Conservation (phyloP, 805 yeast genomes). For the Candida chauliodis region DNA sequence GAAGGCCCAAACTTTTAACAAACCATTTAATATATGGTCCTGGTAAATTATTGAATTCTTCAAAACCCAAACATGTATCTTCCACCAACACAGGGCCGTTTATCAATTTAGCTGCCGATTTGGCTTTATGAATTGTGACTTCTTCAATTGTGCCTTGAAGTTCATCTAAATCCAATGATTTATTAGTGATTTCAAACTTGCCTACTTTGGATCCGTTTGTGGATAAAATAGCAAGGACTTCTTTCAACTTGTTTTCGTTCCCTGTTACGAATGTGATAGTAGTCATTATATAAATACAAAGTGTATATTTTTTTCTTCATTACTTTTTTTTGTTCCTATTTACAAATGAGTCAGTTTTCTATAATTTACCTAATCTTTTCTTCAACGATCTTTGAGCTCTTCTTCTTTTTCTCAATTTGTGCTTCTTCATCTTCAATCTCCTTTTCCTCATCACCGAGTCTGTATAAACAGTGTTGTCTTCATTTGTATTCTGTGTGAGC, state of each 20-base stretch:
- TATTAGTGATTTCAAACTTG: constrained; percentile 51
- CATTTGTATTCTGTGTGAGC: constrained; percentile 3
- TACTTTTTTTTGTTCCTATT: neutral
- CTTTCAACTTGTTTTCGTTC: constrained; percentile 80
- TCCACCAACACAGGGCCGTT: constrained; percentile 89
- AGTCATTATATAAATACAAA: constrained; percentile 11
- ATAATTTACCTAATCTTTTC: constrained; percentile 55
- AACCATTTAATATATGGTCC: constrained; percentile 98
- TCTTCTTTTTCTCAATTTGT: constrained; percentile 95
- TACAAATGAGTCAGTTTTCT: neutral
- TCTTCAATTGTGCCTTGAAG: constrained; percentile 84
- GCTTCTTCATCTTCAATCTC: constrained; percentile 95
- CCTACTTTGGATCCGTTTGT: constrained; percentile 35
- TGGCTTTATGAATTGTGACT: constrained; percentile 77
- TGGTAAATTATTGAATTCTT: constrained; percentile 76
- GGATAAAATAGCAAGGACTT: constrained; percentile 72
- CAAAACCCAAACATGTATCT: constrained; percentile 87
- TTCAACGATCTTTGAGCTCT: constrained; percentile 82
- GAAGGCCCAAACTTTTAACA: constrained; percentile 66
- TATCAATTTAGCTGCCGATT: constrained; percentile 60
- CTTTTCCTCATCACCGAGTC: constrained; percentile 82
- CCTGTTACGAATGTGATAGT: constrained; percentile 78
- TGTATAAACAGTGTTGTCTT: constrained; percentile 37
- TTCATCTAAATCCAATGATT: constrained; percentile 79
- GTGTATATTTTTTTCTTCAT: neutral